These are phyloP conservation scores for Auricularia heimuer DNA, from an alignment of 768 basidiomycete species.

Conservation along the genomic window DNA sequence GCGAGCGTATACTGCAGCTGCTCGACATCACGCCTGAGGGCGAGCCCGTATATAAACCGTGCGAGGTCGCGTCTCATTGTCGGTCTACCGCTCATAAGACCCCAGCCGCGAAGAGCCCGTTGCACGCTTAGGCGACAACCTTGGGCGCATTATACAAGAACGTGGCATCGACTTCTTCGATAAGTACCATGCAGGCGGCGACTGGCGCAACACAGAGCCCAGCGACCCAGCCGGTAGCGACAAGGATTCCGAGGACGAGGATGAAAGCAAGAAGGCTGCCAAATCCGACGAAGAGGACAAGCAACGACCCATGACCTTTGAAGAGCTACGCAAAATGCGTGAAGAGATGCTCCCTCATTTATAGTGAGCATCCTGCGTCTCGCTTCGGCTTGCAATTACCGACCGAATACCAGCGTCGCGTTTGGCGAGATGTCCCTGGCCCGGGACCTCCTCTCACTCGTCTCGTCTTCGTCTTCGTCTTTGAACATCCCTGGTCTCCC, in stretches of 20 bases:
- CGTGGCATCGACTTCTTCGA: constrained; percentile 73
- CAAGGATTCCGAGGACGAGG: constrained; percentile 22
- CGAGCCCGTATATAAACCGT: constrained; percentile 64
- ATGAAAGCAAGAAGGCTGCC: constrained; percentile 22
- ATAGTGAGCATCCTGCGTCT: constrained; percentile 39
- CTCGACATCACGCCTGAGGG: constrained; percentile 65
- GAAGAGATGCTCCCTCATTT: constrained; percentile 60
- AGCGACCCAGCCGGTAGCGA: constrained; percentile 17
- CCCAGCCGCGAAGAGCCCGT: constrained; percentile 39
- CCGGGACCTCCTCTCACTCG: constrained; percentile 55
- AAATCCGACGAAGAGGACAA: constrained; percentile 4
- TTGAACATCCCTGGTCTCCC: not conserved
- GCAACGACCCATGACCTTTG: constrained; percentile 49
- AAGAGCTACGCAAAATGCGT: constrained; percentile 67
- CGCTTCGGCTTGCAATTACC: not conserved
- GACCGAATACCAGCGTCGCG: constrained; percentile 40
- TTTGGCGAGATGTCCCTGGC: constrained; percentile 74
- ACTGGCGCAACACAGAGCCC: constrained; percentile 10
- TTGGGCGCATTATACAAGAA: constrained; percentile 62
- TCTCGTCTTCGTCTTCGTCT: constrained; percentile 33
- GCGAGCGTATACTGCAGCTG: constrained; percentile 49
- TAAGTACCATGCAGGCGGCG: constrained; percentile 22
- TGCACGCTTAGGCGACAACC: constrained; percentile 50
- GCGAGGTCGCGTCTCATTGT: constrained; percentile 17
- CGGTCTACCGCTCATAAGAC: not conserved